These are phyloP conservation scores for Sugiyamaella smithiae DNA, from an alignment of 805 yeast genomes.

Conservation along the genomic window DNA sequence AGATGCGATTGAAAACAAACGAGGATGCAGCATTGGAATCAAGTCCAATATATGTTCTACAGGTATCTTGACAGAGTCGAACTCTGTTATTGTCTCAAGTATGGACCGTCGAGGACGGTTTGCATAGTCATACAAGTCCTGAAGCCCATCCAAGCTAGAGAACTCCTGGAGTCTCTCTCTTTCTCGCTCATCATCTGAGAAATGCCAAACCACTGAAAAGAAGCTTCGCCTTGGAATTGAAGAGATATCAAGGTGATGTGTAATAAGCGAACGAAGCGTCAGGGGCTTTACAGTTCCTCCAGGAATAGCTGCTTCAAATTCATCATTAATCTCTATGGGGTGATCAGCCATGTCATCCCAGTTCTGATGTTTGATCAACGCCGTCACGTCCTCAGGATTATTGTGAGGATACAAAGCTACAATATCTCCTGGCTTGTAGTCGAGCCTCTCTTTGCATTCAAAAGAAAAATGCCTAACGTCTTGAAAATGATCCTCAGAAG, in stretches of 20 bases:
- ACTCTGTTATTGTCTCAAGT: conserved; percentile 79
- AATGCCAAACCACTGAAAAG: conserved; percentile 70
- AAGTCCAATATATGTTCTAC: conserved; percentile 70
- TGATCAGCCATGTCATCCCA: conserved; percentile 74
- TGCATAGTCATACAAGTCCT: conserved; percentile 87
- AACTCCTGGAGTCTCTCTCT: conserved; percentile 74
- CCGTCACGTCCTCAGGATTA: conserved; percentile 58
- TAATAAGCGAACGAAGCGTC: conserved; percentile 69
- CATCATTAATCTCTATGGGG: conserved; percentile 42
- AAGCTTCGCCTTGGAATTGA: conserved; percentile 84
- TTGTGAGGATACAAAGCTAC: conserved; percentile 74
- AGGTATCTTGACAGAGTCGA: conserved; percentile 72
- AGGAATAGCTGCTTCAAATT: conserved; percentile 28
- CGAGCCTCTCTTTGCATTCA: conserved; percentile 30
- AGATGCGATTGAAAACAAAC: conserved; percentile 84
- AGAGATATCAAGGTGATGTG: conserved; percentile 77
- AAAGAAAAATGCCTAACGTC: conserved; percentile 72
- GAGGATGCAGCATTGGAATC: conserved; percentile 74
- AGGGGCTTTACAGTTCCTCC: conserved; percentile 54
- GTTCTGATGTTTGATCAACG: conserved; percentile 62
- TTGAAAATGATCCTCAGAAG: conserved; percentile 75
- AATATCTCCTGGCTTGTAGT: conserved; percentile 77
- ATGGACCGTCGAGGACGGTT: conserved; percentile 88
- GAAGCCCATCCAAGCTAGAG: conserved; percentile 61
- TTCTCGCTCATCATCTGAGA: conserved; percentile 72